Base-by-base conservation (phyloP, 768 basidiomycete genomes). In the Kwoniella dendrophila region DNA sequence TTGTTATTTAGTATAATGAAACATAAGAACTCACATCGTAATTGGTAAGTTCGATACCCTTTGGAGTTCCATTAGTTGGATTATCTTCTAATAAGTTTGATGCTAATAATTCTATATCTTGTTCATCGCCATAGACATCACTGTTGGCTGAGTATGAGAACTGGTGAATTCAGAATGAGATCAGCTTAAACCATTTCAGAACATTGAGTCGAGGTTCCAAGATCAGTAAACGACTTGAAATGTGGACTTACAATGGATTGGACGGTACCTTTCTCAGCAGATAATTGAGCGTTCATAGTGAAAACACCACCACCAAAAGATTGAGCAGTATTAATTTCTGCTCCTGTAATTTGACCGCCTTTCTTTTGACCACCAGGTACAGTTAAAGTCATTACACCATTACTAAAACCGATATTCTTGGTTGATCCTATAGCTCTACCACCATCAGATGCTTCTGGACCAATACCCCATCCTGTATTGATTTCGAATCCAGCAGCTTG, bases 31-130 rank as follows among this genome's bases (percentile, higher is more conserved):
- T 67, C n/a, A 58, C 48, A 20, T 51, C 61, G 33, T 52, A 67
- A 40, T 67, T 57, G n/a, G 61, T 61, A 40, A 64, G 41, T 53
- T 68, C 57, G 29, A 68, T 62, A 16, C 66, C 66, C n/a, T 34
- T 24, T 30, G 56, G 50, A 20, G 38, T 33, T 10, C 36, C 44
- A 43, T 43, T 43, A 43, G 12, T 20, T 10, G 41, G 41, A 43
- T 43, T 43, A 7, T 11, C 40, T 12, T 29, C 36, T 22, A 67
- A 47, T 11, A 67, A 24, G 14, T 52, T 59, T 12, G 32, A 26
- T 11, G 56, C 57, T 24, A 63, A 24, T 30, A 55, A 27, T 41
- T 55, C 54, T 38, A 55, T 55, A 30, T 55, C 54, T 29, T 55
- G 54, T 24, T 55, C 54, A 20, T 41, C 36, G n/a, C 54, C 27